Evolutionary conservation across 2,329 filamentous ascomycete genomes (phyloP), one percentile per base, ranked within the genome.

Genomic region (Pyrenophora seminiperda): DNA sequence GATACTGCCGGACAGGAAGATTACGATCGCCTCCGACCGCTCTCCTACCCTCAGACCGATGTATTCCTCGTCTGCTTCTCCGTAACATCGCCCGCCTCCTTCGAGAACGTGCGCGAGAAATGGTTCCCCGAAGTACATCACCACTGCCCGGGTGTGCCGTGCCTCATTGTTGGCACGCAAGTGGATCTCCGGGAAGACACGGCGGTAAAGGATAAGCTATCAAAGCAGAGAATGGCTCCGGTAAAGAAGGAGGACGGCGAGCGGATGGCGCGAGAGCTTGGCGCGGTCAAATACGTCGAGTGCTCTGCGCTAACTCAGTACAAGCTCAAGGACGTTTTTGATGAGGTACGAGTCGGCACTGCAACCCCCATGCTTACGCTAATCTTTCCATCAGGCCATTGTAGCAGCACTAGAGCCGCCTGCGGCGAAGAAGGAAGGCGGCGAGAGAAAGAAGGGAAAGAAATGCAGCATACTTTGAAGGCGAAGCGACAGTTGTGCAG

Each of bases 1-100:
- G 94, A 99, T 86, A 99, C 94, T 30, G 94, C 94, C 56, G 94
- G 94, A 76, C 94, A 99, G 80, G 94, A 99, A 83, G 93, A 99
- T 86, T 97, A 97, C 79, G 94, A 99, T 77, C 89, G 94, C 67
- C 86, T 99, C 59, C 90, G 94, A 70, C 94, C 94, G 39, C 85
- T 97, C 54, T 97, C 94, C 58, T 99, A 99, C 75, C 94, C 94
- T 1, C 94, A 97, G 79, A 97, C 94, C 66, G 94, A 97, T 71
- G 94, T 97, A 61, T 97, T 99, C 80, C 88, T 99, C 53, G 92
- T 99, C 66, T 99, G 94, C 81, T 99, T 97, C 77, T 96, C 91
- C 72, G 92, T 99, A 71, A 97, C 92, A 49, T 97, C 93, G 37
- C 94, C 93, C 32, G 92, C 94, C 32, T 97, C 92, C 6, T 99